phyloP scores from a whole-genome alignment of 257 asterid species.

The Solanum megistacrolobum region DNA sequence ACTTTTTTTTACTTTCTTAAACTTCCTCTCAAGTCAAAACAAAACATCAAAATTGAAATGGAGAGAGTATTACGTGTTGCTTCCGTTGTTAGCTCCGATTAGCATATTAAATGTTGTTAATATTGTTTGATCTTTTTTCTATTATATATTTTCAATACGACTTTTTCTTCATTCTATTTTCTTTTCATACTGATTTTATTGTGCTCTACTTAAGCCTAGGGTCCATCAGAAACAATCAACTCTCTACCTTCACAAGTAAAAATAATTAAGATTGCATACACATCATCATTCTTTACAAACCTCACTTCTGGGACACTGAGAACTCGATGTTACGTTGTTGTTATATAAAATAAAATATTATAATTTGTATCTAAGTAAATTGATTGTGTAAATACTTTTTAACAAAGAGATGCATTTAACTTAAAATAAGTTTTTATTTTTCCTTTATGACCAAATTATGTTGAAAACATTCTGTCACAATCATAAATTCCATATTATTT shows the following conservation, averaged over 20 bases:
- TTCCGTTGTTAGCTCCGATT: background rate
- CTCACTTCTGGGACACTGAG: background rate
- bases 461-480: background rate
- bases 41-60: background rate
- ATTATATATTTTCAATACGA: background rate
- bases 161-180: background rate
- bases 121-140: background rate
- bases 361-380: background rate
- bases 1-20: too few species aligned
- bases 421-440: background rate
- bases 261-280: too few species aligned
- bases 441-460: background rate
- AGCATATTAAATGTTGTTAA: background rate
- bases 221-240: background rate
- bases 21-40: background rate
- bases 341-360: background rate
- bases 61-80: background rate
- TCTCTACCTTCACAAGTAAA: background rate
- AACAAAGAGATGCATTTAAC: too few species aligned
- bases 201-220: background rate
- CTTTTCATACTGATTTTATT: background rate
- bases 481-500: background rate
- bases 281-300: fast-evolving
- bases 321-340: background rate
- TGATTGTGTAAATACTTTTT: background rate